Evolutionary conservation across 1,284 basidiomycete species (phyloP), one percentile per base, ranked within the genome.

Genomic region (Kalmanozyma brasiliensis): DNA sequence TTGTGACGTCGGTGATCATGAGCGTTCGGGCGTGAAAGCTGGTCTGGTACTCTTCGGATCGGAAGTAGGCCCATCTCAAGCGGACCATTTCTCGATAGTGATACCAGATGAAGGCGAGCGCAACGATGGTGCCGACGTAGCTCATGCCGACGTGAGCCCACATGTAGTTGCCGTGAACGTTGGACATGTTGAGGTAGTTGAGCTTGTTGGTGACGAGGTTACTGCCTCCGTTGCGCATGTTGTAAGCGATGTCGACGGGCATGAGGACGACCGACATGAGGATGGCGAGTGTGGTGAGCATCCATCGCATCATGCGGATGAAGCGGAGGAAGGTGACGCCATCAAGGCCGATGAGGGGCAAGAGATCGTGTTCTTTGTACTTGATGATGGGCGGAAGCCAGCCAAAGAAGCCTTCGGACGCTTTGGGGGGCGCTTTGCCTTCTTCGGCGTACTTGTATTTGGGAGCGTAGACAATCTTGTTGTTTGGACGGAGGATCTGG

Each of bases 301-400:
- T 70, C 48, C 52, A 67, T 23, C 93, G 89, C 78, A 91, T 87
- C 85, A 99, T 89, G 62, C 93, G 89, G 24, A 91, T 86, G 82
- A 98, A 97, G 20, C 94, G 90, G 17, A 99, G 87, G 83, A 92
- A 99, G 13, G 91, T 87, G 46, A 93, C 90, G 0, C 94, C 95
- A 81, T 99, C 96, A 19, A 97, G 74, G 29, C 86, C 95, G 76
- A 97, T 87, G 81, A 94, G 93, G 72, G 91, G 88, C 29, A 98
- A 85, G 40, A 98, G 87, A 72, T 93, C 90, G 24, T 90, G 88
- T 83, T 98, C 95, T 75, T 90, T 90, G 26, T 90, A 89, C 64
- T 88, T 87, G 46, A 93, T 78, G 19, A 98, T 87, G 2, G 95
- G 94, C 20, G 89, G 89, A 1, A 98, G 84, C 95, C 94, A 82